Conservation (phyloP, 495 filamentous ascomycete species). For the Penicillium lagena region DNA sequence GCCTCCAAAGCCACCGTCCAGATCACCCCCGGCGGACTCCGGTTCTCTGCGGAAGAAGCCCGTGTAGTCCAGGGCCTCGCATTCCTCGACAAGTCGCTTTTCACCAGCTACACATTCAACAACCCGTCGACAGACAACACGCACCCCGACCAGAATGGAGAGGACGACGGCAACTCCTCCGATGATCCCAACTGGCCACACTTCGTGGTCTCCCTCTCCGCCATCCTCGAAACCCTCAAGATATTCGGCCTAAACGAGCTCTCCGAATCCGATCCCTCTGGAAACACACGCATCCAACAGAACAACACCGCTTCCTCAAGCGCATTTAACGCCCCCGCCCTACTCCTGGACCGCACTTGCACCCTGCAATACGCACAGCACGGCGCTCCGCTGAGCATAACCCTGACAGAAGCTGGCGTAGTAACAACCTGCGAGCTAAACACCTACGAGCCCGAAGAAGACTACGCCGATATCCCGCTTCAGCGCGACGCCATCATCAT, state of each 20-base stretch:
- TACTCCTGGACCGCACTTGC: conserved; percentile 78
- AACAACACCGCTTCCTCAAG: conserved; percentile 39
- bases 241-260: conserved; percentile 80
- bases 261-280: conserved; percentile 42
- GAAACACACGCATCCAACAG: conserved; percentile 40
- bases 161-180: conserved; percentile 25
- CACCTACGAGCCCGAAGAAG: conserved; percentile 72
- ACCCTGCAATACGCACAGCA: conserved; percentile 65
- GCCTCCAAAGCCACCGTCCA: conserved; percentile 74
- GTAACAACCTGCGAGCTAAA: conserved; percentile 86
- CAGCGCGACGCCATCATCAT: conserved; percentile 70
- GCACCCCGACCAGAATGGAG: conserved; percentile 20
- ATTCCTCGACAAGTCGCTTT: conserved; percentile 79
- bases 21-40: conserved; percentile 73
- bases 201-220: conserved; percentile 81
- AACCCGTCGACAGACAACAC: conserved; percentile 26
- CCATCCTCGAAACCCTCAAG: conserved; percentile 88
- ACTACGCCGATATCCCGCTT: conserved; percentile 71
- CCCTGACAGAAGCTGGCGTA: conserved; percentile 76
- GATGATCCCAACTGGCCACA: conserved; percentile 29
- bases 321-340: conserved; percentile 67
- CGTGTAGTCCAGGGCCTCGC: conserved; percentile 82
- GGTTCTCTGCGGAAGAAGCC: conserved; percentile 79
- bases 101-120: conserved; percentile 69
- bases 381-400: conserved; percentile 72